These are phyloP conservation scores for Massarina eburnea DNA, from an alignment of 2,329 filamentous ascomycete genomes.

Conservation along the genomic window DNA sequence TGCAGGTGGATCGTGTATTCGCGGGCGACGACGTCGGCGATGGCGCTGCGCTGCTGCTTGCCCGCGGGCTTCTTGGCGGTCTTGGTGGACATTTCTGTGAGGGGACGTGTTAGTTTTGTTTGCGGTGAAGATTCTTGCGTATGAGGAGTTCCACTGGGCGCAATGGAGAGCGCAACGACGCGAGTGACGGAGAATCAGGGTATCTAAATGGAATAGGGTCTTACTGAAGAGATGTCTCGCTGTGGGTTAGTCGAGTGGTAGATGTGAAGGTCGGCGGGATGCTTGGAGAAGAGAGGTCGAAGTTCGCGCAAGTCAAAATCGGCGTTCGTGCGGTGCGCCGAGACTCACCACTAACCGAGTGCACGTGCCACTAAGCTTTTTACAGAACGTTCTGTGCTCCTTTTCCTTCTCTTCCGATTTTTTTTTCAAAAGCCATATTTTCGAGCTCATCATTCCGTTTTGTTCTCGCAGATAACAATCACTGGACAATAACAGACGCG, in stretches of 20 bases:
- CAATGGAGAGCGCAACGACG: neutral
- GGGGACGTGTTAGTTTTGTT: neutral
- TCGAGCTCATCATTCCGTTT: too few species aligned
- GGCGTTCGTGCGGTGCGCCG: slow-evolving; percentile 3
- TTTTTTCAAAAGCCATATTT: too few species aligned
- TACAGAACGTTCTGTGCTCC: neutral
- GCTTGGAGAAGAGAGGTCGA: slow-evolving; percentile 8
- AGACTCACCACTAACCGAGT: slow-evolving; percentile 11
- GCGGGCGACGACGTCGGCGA: slow-evolving; percentile 97
- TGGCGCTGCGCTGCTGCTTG: slow-evolving; percentile 82
- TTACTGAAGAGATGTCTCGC: slow-evolving; percentile 22
- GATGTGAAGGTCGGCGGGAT: slow-evolving; percentile 10
- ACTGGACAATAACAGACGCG: too few species aligned
- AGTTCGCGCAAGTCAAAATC: slow-evolving; percentile 1
- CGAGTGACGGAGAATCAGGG: neutral
- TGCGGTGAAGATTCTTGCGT: neutral
- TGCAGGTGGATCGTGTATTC: slow-evolving; percentile 99
- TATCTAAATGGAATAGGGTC: neutral
- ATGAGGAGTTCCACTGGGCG: neutral
- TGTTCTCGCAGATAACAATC: too few species aligned
- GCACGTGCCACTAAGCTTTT: too few species aligned
- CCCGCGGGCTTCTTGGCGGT: slow-evolving; percentile 63
- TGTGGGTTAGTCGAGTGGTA: slow-evolving; percentile 16
- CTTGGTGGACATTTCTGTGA: slow-evolving; percentile 48
- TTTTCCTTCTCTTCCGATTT: too few species aligned